These are phyloP conservation scores for Gentiana macrophylla DNA, from an alignment of 257 asterid genomes.

Conservation along the genomic window DNA sequence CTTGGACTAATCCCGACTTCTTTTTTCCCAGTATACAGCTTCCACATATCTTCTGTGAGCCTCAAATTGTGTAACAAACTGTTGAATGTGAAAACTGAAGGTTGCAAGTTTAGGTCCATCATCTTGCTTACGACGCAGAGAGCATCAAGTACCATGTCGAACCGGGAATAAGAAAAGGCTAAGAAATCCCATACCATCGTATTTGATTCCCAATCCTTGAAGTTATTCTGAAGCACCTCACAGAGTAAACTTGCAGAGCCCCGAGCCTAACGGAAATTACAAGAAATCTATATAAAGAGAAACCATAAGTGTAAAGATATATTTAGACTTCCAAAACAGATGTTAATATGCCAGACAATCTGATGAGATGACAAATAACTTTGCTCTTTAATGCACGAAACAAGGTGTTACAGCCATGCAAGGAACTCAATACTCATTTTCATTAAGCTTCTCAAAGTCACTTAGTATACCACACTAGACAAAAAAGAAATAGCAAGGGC, in stretches of 20 bases:
- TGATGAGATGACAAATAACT: no score
- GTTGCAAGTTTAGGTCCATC: conserved; percentile 44
- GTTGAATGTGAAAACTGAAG: conserved; percentile 53
- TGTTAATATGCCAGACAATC: background rate
- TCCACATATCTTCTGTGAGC: conserved; percentile 43
- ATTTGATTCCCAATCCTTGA: conserved; percentile 34
- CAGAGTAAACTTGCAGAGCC: conserved; percentile 64
- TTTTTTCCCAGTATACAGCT: conserved; percentile 38
- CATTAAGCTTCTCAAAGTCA: background rate
- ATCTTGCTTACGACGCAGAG: conserved; percentile 51
- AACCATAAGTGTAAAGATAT: conserved; percentile 19
- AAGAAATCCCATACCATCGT: conserved; percentile 62
- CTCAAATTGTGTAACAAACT: conserved; percentile 54
- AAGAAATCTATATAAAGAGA: conserved; percentile 34
- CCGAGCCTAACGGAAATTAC: conserved; percentile 62
- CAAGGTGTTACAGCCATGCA: no score
- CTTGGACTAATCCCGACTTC: conserved; percentile 34
- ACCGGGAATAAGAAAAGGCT: conserved; percentile 48
- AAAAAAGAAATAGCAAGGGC: no score
- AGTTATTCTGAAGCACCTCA: conserved; percentile 46
- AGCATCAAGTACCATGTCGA: conserved; percentile 57
- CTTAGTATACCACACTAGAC: no score
- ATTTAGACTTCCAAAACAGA: conserved; percentile 5
- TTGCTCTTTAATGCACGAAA: no score
- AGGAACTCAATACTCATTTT: no score